Conservation (phyloP, 1,284 basidiomycete species). For the Trichosporon faecale region DNA sequence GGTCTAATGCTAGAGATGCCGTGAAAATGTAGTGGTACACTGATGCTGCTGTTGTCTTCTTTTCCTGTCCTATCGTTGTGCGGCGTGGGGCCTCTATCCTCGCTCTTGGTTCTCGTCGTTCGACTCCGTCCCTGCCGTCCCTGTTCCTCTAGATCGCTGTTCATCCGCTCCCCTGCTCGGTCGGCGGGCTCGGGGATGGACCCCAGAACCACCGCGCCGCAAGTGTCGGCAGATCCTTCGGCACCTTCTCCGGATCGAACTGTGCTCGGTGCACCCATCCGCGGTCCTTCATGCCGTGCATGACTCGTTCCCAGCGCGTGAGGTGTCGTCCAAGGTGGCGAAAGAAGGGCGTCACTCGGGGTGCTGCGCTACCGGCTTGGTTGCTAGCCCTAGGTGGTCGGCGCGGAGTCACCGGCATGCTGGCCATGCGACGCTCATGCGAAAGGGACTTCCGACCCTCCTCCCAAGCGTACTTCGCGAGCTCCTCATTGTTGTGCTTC, state of each 20-base stretch:
- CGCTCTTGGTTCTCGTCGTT: not conserved
- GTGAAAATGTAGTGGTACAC: not conserved
- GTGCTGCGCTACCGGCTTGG: not conserved
- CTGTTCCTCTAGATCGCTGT: too few species aligned
- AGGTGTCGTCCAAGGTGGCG: conserved; percentile 9
- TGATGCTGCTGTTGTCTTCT: not conserved
- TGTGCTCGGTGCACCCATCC: conserved; percentile 11
- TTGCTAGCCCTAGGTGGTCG: not conserved
- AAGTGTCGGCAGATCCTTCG: not conserved
- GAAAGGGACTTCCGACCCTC: not conserved
- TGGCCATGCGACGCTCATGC: not conserved
- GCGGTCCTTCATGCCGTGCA: conserved; percentile 9
- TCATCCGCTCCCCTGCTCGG: not conserved
- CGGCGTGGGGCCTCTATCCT: not conserved
- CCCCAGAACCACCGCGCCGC: not conserved
- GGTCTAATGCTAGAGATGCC: not conserved
- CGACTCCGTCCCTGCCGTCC: not conserved
- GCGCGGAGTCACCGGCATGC: not conserved
- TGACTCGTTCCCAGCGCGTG: conserved; percentile 9
- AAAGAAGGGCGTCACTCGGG: not conserved
- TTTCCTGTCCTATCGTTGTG: not conserved
- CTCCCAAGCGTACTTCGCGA: conserved; percentile 5
- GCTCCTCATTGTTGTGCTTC: conserved; percentile 9
- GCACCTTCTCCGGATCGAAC: not conserved
- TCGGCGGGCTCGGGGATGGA: not conserved